Conservation (phyloP, 2,329 filamentous ascomycete species). For the Aspergillus awamori region DNA sequence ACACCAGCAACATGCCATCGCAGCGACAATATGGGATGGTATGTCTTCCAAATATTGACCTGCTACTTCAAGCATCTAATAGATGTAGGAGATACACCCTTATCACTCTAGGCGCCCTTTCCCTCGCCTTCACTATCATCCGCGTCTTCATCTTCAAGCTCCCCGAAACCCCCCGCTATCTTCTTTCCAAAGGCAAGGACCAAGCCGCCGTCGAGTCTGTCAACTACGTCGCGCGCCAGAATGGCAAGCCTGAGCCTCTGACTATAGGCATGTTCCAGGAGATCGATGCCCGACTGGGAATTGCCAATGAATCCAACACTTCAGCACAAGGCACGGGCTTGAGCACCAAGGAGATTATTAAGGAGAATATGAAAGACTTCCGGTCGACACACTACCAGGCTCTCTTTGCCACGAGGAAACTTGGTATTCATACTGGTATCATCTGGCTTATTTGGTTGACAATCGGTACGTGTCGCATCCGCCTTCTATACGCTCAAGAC, state of each 20-base stretch:
- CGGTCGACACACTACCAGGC: constrained; percentile 29
- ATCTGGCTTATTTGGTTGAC: constrained; percentile 50
- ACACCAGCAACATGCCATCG: constrained; percentile 27
- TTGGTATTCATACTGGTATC: constrained; percentile 36
- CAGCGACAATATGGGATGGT: constrained; percentile 35
- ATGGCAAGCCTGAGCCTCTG: constrained; percentile 31
- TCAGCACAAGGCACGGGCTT: constrained; percentile 13
- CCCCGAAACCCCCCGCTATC: constrained; percentile 34
- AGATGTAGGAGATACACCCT: constrained; percentile 28
- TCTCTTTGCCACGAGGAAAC: constrained; percentile 31
- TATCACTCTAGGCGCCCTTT: constrained; percentile 30
- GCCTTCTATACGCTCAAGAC: fast-evolving
- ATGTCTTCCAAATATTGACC: background rate
- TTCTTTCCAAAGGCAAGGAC: constrained; percentile 41
- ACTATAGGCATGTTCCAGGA: constrained; percentile 35
- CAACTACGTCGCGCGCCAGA: constrained; percentile 40
- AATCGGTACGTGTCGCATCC: constrained; percentile 27
- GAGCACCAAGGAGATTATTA: constrained; percentile 29
- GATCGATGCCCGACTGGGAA: constrained; percentile 30
- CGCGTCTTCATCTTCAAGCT: constrained; percentile 34
- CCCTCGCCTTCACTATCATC: constrained; percentile 30
- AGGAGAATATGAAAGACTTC: constrained; percentile 36
- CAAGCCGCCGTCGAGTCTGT: constrained; percentile 53
- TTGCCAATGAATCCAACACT: background rate
- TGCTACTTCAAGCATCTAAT: background rate